Evolutionary conservation across 2,329 filamentous ascomycete genomes (phyloP).

Genomic region (Cytospora leucostoma): DNA sequence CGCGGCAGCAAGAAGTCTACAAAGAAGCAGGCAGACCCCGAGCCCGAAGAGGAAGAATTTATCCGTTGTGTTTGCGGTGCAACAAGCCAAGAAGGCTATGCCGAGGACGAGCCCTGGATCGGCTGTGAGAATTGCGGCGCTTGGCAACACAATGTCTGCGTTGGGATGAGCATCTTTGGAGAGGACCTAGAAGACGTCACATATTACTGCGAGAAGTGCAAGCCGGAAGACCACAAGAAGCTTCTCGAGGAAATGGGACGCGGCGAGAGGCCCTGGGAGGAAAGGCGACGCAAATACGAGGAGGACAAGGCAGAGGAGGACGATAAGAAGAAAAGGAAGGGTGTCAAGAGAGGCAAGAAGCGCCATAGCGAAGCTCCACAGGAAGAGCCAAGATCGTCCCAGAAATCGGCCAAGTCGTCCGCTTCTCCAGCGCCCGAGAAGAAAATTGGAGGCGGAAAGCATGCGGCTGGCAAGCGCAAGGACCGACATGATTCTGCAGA

Average conservation of each 20-base stretch:
- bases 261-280: constrained; percentile 87
- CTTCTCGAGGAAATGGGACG: constrained; percentile 75
- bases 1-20: constrained; percentile 45
- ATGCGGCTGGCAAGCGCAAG: constrained; percentile 55
- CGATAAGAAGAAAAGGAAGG: constrained; percentile 59
- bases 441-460: constrained; percentile 42
- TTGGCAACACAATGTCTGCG: constrained; percentile 98
- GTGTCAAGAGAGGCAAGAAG: constrained; percentile 66
- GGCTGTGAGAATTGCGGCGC: constrained; percentile 89
- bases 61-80: constrained; percentile 94
- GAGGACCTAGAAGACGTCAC: constrained; percentile 73
- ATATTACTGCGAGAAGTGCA: constrained; percentile 92
- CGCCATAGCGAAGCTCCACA: constrained; percentile 62
- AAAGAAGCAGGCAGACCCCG: constrained; percentile 61
- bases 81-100: constrained; percentile 80
- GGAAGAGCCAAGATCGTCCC: constrained; percentile 44
- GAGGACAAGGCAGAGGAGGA: constrained; percentile 62
- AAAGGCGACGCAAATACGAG: constrained; percentile 62
- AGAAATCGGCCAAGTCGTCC: constrained; percentile 43
- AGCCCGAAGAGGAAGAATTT: constrained; percentile 64
- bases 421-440: constrained; percentile 44
- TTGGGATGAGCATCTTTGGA: constrained; percentile 78
- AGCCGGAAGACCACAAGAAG: constrained; percentile 78
- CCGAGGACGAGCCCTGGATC: constrained; percentile 83
- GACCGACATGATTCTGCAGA: constrained; percentile 58